These are phyloP conservation scores for Gossypioides kirkii DNA, from an alignment of 345 rosid genomes.

Conservation along the genomic window DNA sequence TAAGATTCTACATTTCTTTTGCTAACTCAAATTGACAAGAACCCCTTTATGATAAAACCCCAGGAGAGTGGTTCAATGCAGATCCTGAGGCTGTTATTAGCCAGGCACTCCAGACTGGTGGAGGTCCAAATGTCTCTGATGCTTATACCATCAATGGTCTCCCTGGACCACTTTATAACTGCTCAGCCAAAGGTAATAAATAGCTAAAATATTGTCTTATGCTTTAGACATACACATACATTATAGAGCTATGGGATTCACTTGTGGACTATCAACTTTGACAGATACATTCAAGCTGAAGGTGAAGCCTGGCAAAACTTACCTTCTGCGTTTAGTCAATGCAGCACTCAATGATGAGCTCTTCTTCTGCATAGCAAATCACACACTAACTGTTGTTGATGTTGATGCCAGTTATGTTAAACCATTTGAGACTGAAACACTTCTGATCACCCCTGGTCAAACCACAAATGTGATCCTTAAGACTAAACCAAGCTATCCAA, in stretches of 20 bases:
- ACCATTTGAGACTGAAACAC: conserved; percentile 35
- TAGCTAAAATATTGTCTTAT: neutral
- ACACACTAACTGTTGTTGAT: conserved; percentile 40
- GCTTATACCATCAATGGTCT: conserved; percentile 78
- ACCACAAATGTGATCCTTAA: conserved; percentile 41
- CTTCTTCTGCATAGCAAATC: conserved; percentile 52
- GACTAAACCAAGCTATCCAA: conserved; percentile 34
- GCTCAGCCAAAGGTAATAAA: conserved; percentile 53
- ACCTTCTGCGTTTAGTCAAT: conserved; percentile 43
- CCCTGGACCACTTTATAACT: conserved; percentile 81
- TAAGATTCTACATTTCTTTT: neutral
- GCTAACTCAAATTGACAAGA: neutral
- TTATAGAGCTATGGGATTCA: neutral
- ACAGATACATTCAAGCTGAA: conserved; percentile 42
- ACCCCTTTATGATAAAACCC: neutral
- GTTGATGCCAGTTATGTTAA: conserved; percentile 37
- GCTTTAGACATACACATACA: neutral
- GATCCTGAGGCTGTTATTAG: conserved; percentile 70
- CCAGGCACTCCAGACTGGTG: conserved; percentile 70
- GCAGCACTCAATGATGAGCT: conserved; percentile 54
- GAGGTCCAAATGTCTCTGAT: conserved; percentile 79
- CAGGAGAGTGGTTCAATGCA: conserved; percentile 84
- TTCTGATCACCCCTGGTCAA: conserved; percentile 43
- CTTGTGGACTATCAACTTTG: neutral
- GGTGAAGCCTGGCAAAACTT: conserved; percentile 46